Conservation (phyloP, 2,329 filamentous ascomycete genomes). For the Xylariaceae sp. region DNA sequence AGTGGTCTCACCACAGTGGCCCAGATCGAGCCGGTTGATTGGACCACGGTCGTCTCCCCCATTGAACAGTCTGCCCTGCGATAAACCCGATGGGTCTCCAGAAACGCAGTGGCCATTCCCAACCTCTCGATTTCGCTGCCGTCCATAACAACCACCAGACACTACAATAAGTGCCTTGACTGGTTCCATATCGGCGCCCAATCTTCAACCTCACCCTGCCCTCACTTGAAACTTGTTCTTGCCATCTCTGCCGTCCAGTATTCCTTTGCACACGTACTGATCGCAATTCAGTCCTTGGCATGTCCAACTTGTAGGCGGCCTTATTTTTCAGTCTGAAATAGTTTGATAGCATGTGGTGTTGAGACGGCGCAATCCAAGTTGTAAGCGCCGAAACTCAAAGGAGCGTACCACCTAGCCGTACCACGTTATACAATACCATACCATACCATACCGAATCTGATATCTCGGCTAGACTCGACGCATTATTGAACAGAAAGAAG, state of each 20-base stretch:
- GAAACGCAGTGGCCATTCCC: constrained; percentile 29
- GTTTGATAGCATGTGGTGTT: constrained; percentile 10
- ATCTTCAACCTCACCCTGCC: constrained; percentile 19
- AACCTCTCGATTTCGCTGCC: constrained; percentile 39
- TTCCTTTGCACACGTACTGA: not conserved
- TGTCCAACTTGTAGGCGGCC: constrained; percentile 5
- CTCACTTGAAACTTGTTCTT: constrained; percentile 21
- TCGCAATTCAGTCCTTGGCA: not conserved
- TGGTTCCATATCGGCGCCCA: constrained; percentile 25
- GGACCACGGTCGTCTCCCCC: constrained; percentile 22
- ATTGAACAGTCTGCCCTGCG: constrained; percentile 15
- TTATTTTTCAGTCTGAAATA: constrained; percentile 1
- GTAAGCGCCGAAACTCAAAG: constrained; percentile 3
- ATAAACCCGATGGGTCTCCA: constrained; percentile 6
- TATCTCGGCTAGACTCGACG: not conserved
- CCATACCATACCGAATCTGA: not conserved
- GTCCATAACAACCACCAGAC: not conserved
- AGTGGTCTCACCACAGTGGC: constrained; percentile 28
- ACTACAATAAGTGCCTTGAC: constrained; percentile 7
- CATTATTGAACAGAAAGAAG: not conserved
- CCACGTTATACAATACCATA: no score
- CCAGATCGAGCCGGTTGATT: constrained; percentile 27
- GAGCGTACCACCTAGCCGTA: not conserved
- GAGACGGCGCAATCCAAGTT: constrained; percentile 3
- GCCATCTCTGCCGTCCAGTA: not conserved